Evolutionary conservation across 2,329 filamentous ascomycete species (phyloP).

Genomic region (Stenocarpella maydis): DNA sequence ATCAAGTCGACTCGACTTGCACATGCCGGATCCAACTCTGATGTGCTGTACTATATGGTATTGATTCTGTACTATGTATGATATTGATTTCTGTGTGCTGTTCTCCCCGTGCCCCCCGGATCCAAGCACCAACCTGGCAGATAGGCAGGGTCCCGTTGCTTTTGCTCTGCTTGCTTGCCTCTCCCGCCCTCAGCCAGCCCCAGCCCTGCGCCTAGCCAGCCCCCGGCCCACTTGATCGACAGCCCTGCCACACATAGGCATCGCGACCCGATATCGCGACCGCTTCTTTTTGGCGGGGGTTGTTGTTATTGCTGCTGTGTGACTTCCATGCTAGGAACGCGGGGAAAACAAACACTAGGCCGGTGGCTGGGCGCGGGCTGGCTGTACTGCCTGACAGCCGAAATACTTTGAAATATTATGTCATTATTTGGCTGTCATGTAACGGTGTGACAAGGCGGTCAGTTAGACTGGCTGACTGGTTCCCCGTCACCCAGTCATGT

Average conservation of each 20-base stretch:
- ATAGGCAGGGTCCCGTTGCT: background rate
- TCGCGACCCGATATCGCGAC: conserved; percentile 23
- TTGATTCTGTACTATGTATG: no score
- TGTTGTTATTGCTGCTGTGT: no score
- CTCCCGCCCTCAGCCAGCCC: background rate
- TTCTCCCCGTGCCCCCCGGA: background rate
- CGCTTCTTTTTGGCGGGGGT: background rate
- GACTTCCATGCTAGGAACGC: no score
- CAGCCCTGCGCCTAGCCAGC: conserved; percentile 8
- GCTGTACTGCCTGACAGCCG: background rate
- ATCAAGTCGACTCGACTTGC: background rate
- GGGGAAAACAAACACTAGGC: conserved; percentile 3
- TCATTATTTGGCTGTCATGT: background rate
- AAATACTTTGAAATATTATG: conserved; percentile 13
- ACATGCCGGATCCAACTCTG: background rate
- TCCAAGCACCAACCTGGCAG: conserved; percentile 6
- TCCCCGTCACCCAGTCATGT: conserved; percentile 6
- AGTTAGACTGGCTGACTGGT: background rate
- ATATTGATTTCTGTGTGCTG: background rate
- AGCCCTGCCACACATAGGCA: conserved; percentile 16
- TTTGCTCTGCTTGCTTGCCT: no score
- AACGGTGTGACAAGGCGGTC: conserved; percentile 22
- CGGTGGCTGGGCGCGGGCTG: background rate
- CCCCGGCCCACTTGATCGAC: conserved; percentile 24
- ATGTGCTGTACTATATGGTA: no score